Conservation (phyloP, 2,329 filamentous ascomycete genomes). For the Aaosphaeria pasadenensis region DNA sequence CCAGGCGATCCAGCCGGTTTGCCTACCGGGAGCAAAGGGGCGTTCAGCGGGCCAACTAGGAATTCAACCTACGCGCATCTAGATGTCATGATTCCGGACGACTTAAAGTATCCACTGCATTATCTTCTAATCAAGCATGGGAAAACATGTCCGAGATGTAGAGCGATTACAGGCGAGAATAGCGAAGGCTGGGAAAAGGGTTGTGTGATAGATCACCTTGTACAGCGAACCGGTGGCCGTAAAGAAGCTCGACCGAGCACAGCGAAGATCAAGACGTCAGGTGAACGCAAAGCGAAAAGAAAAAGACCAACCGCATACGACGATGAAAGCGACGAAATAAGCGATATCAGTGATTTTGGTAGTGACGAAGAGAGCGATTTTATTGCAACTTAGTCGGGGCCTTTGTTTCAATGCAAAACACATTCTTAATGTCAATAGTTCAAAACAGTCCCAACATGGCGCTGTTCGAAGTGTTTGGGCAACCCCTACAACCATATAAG, state of each 20-base stretch:
- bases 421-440: no score
- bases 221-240: slow-evolving; percentile 55
- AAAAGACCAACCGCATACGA: slow-evolving; percentile 11
- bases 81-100: slow-evolving; percentile 59
- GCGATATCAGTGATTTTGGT: slow-evolving; percentile 23
- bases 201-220: slow-evolving; percentile 63
- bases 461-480: no score
- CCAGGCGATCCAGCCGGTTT: slow-evolving; percentile 31
- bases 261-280: slow-evolving; percentile 6
- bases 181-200: slow-evolving; percentile 62
- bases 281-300: background rate
- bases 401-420: no score
- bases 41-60: slow-evolving; percentile 45
- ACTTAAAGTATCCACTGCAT: slow-evolving; percentile 62
- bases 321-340: slow-evolving; percentile 24
- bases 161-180: slow-evolving; percentile 58
- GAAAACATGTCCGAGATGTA: slow-evolving; percentile 59
- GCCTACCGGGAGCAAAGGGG: slow-evolving; percentile 33
- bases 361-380: slow-evolving; percentile 16
- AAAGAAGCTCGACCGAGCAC: slow-evolving; percentile 36
- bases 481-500: no score
- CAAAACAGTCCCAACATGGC: no score
- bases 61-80: slow-evolving; percentile 58
- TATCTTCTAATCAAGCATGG: slow-evolving; percentile 62
- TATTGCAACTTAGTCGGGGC: background rate